phyloP scores from a whole-genome alignment of 495 filamentous ascomycete species.

The Penicillium alfredii region DNA sequence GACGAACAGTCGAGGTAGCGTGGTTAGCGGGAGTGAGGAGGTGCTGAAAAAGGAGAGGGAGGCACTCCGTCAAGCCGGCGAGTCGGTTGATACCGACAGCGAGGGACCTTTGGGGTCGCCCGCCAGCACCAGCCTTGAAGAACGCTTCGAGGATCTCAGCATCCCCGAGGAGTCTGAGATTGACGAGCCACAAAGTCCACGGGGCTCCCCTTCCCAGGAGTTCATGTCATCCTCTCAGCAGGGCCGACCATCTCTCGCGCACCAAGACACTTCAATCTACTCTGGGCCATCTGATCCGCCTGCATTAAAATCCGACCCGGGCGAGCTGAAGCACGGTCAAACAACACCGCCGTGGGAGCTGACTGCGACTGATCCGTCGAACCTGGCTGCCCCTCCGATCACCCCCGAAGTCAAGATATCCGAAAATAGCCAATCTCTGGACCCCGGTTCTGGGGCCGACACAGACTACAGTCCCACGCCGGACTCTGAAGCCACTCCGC shows the following conservation, averaged over 20 bases:
- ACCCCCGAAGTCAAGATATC: conserved; percentile 27
- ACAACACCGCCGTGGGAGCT: conserved; percentile 32
- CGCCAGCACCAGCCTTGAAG: conserved; percentile 26
- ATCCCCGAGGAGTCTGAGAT: conserved; percentile 35
- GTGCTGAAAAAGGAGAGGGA: conserved; percentile 36
- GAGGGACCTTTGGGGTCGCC: conserved; percentile 23
- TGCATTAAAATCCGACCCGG: conserved; percentile 1
- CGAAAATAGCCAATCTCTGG: conserved; percentile 3
- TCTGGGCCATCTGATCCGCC: conserved; percentile 10
- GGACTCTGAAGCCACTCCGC: conserved; percentile 38
- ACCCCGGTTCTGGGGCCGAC: conserved; percentile 18
- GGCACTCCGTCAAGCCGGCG: conserved; percentile 21
- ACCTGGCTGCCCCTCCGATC: conserved; percentile 12
- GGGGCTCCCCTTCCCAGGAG: conserved; percentile 14
- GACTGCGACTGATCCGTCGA: neutral
- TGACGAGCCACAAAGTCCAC: conserved; percentile 26
- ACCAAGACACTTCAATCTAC: conserved; percentile 22
- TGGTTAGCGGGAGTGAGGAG: conserved; percentile 52
- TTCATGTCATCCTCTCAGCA: conserved; percentile 12
- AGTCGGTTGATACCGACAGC: conserved; percentile 18
- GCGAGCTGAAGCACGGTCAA: conserved; percentile 19
- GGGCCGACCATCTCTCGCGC: conserved; percentile 17
- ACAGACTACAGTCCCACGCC: conserved; percentile 20
- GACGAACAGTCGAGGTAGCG: conserved; percentile 83
- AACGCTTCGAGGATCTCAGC: conserved; percentile 33